Percentiles rank a stretch among this genome's conserved stretches.
Evolutionary conservation across 176 grass and related monocot genomes (phyloP).

Genomic region (Oryza australiensis): DNA sequence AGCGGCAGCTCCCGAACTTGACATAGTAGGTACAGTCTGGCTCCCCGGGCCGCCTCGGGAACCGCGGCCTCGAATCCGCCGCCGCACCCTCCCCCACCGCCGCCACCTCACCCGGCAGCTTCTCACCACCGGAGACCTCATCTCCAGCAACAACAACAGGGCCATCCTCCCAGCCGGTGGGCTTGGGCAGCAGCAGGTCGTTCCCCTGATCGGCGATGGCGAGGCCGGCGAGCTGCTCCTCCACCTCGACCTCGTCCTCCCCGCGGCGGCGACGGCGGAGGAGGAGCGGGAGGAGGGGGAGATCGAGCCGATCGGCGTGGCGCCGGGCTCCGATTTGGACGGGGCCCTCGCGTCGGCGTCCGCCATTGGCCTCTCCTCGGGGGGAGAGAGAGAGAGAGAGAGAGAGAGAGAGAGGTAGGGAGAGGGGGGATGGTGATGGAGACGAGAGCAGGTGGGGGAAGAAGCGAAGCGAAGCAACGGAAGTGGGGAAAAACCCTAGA

Average conservation of each 20-base stretch:
- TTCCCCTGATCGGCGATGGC: conserved; percentile 9
- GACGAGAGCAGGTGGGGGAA: conserved; percentile 42
- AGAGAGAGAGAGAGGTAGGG: conserved; percentile 1
- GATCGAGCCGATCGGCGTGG: conserved; percentile 36
- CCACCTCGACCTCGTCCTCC: neutral
- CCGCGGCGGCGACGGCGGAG: neutral
- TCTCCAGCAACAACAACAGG: neutral
- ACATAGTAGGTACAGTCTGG: conserved; percentile 71
- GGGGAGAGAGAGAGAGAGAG: neutral
- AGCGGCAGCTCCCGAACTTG: conserved; percentile 71
- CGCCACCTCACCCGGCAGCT: neutral
- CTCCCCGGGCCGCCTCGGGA: conserved; percentile 53
- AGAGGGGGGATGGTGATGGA: neutral
- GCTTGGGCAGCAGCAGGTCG: conserved; percentile 17
- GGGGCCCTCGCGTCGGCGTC: conserved; percentile 39
- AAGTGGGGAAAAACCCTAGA: conserved; percentile 39
- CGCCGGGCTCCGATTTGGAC: conserved; percentile 24
- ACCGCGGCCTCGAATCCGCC: conserved; percentile 41
- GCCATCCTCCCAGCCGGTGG: conserved; percentile 51
- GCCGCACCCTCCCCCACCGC: neutral
- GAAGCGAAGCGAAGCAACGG: conserved; percentile 12
- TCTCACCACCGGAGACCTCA: conserved; percentile 3
- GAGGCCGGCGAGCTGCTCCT: conserved; percentile 32
- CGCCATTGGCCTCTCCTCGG: conserved; percentile 42
- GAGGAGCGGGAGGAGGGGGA: neutral